These are phyloP conservation scores for Ceratocystis cacaofunesta DNA, from an alignment of 2,329 filamentous ascomycete genomes.

Conservation along the genomic window DNA sequence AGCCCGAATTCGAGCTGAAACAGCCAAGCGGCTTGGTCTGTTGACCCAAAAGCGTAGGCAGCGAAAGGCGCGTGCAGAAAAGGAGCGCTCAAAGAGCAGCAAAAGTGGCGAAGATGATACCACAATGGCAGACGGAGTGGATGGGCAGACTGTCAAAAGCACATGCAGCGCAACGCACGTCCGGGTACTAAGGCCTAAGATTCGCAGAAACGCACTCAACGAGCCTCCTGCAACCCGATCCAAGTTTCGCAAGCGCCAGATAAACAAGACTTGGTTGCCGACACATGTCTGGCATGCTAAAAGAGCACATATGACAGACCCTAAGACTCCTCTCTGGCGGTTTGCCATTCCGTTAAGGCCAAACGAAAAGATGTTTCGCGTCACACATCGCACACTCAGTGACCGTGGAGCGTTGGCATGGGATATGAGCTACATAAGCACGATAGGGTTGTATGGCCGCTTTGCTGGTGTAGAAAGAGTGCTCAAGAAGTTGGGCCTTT, in stretches of 20 bases:
- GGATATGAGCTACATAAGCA: slow-evolving; percentile 92
- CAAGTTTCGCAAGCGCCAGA: slow-evolving; percentile 73
- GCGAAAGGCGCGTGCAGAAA: slow-evolving; percentile 25
- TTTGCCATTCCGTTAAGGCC: slow-evolving; percentile 76
- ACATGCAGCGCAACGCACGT: not conserved
- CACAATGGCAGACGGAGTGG: slow-evolving; percentile 8
- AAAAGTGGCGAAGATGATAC: slow-evolving; percentile 15
- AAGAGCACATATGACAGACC: slow-evolving; percentile 71
- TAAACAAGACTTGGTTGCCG: slow-evolving; percentile 83
- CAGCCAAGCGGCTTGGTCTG: slow-evolving; percentile 52
- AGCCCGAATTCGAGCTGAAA: slow-evolving; percentile 55
- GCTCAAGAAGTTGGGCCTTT: slow-evolving; percentile 49
- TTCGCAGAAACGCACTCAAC: slow-evolving; percentile 55
- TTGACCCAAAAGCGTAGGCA: slow-evolving; percentile 42
- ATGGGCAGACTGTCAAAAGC: not conserved
- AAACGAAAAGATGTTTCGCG: slow-evolving; percentile 76
- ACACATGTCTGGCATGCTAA: slow-evolving; percentile 93
- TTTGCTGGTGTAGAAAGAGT: slow-evolving; percentile 49
- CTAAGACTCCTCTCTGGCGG: slow-evolving; percentile 70
- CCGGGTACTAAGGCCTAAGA: slow-evolving; percentile 38
- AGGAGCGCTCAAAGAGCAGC: slow-evolving; percentile 24
- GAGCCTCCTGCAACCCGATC: slow-evolving; percentile 38
- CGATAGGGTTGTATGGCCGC: slow-evolving; percentile 60
- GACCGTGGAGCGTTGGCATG: slow-evolving; percentile 67
- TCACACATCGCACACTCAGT: slow-evolving; percentile 66